Conservation (phyloP, 768 basidiomycete species). For the Tulasnella sp. region DNA sequence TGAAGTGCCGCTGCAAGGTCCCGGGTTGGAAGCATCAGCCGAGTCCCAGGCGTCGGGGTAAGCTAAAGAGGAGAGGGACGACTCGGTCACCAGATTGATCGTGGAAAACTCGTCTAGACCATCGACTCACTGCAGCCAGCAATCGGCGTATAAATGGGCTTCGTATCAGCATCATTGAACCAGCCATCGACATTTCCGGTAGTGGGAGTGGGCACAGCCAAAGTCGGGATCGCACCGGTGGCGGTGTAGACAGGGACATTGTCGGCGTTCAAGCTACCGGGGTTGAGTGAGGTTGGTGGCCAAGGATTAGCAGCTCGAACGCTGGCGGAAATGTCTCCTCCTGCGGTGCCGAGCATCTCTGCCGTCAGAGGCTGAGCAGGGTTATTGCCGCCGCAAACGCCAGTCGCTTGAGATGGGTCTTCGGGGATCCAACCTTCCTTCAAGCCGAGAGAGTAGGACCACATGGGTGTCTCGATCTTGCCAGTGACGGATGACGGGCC, state of each 20-base stretch:
- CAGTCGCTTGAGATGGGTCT: slow-evolving; percentile 75
- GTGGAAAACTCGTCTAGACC: no score
- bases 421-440: slow-evolving; percentile 88
- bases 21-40: slow-evolving; percentile 52
- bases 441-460: slow-evolving; percentile 92
- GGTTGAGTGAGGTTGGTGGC: slow-evolving; percentile 53
- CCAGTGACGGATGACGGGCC: slow-evolving; percentile 73
- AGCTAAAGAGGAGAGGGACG: slow-evolving; percentile 25
- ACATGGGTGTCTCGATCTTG: slow-evolving; percentile 74
- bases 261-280: slow-evolving; percentile 37
- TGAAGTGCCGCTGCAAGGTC: slow-evolving; percentile 38
- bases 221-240: slow-evolving; percentile 63
- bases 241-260: slow-evolving; percentile 70
- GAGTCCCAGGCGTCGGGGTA: slow-evolving; percentile 84
- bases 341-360: slow-evolving; percentile 58
- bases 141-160: slow-evolving; percentile 58
- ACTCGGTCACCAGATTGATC: neutral
- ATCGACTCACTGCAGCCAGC: slow-evolving; percentile 51
- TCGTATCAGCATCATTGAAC: slow-evolving; percentile 59
- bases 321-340: slow-evolving; percentile 55
- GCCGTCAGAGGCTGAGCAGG: slow-evolving; percentile 39
- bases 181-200: slow-evolving; percentile 59
- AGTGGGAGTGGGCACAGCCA: slow-evolving; percentile 56
- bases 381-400: slow-evolving; percentile 49
- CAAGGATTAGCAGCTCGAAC: slow-evolving; percentile 53